Evolutionary conservation across 2,329 filamentous ascomycete species (phyloP).

Genomic region (Colletotrichum lupini): DNA sequence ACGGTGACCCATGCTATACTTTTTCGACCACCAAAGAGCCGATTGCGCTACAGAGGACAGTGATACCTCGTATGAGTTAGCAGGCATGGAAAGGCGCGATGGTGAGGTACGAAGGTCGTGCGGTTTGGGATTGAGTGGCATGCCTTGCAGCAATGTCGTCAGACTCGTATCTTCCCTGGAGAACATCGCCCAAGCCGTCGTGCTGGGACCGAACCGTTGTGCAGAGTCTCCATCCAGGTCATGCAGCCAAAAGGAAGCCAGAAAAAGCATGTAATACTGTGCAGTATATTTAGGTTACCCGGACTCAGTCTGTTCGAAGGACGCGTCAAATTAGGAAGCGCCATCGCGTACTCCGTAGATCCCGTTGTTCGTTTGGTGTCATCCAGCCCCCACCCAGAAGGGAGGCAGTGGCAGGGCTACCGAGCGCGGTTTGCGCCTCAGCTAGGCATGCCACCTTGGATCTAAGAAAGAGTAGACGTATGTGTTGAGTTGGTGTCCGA

Average conservation of each 20-base stretch:
- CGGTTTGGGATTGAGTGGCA: conserved; percentile 31
- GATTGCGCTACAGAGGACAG: conserved; percentile 1
- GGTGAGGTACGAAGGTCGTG: conserved; percentile 23
- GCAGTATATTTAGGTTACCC: neutral
- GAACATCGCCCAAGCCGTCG: conserved; percentile 1
- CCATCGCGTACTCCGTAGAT: neutral
- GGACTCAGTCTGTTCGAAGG: neutral
- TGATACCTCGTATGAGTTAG: conserved; percentile 24
- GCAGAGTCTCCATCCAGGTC: conserved; percentile 3
- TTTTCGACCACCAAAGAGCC: conserved; percentile 6
- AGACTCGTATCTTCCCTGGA: conserved; percentile 27
- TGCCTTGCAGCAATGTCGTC: conserved; percentile 25
- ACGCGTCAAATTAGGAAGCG: conserved; percentile 2
- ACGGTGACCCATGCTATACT: conserved; percentile 1
- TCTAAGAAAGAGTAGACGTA: neutral
- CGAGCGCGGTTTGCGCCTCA: conserved; percentile 11
- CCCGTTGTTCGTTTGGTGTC: neutral
- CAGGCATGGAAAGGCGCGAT: conserved; percentile 7
- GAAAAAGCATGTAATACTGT: neutral
- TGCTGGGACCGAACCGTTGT: conserved; percentile 10
- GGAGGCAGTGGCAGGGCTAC: neutral
- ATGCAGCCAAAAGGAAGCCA: neutral
- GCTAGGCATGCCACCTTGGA: neutral
- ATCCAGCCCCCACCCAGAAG: neutral
- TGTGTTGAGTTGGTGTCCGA: neutral